Evolutionary conservation across 805 yeast genomes (phyloP), one percentile per base, ranked within the genome.

Genomic region (Candida ortonii): DNA sequence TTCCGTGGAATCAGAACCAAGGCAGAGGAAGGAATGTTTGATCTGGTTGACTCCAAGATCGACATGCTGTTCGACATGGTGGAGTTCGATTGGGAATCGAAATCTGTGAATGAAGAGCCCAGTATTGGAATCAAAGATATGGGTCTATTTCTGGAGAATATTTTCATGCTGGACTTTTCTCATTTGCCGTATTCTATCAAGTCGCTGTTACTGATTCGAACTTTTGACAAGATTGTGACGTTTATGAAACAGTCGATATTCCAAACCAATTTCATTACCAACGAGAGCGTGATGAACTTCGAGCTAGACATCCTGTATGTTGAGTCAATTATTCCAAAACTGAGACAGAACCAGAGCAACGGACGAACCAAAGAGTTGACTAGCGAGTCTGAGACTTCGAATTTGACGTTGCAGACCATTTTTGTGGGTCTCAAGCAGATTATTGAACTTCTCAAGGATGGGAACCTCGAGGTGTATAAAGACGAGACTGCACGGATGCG

Each of bases 91-190:
- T 90, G 97, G 96, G 59, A 65, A 13, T 71, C 89, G 0, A 64
- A 59, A 3, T 52, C 48, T 7, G 49, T 67, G 9, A 73, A 76
- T 44, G 57, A 50, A 1, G 84, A 79, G 36, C 93, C 96, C 11
- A 81, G 84, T 46, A 71, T 70, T 47, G 80, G 81, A 33, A 75
- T 90, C 37, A 75, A 77, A 30, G 97, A 90, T 59, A 77, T 89
- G 68, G 89, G 95, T 12, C 76, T 81, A 38, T 93, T 81, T 58
- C 68, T 90, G 53, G 84, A 84, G 44, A 85, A 86, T 60, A 74
- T 89, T 71, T 87, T 90, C 54, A 77, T 81, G 33, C 80, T 95
- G 1, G 87, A 94, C 11, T 76, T 93, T 48, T 80, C 83, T 8
- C 84, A 83, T 39, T 67, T 93, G 29, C 97, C 97, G 0, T 71